These are phyloP conservation scores for Leucoagaricus sp. DNA, from an alignment of 1,284 basidiomycete species.

Conservation along the genomic window DNA sequence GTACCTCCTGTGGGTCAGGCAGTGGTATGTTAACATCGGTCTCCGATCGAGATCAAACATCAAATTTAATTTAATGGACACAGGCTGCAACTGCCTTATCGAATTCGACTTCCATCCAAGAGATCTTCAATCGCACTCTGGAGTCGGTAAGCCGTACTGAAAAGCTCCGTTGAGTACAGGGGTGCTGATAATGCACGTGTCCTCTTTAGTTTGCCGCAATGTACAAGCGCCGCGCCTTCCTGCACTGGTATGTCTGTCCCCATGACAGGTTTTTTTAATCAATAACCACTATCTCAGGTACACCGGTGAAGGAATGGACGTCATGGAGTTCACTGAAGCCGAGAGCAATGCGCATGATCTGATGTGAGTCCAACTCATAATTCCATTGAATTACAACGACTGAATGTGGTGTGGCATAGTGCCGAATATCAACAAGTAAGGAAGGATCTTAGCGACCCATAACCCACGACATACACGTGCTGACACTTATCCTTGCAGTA, in stretches of 20 bases:
- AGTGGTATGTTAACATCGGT: slow-evolving; percentile 44
- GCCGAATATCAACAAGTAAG: slow-evolving; percentile 72
- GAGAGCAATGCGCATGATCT: slow-evolving; percentile 83
- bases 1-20: slow-evolving; percentile 83
- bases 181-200: not conserved
- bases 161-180: not conserved
- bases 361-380: slow-evolving; percentile 51
- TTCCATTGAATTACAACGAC: slow-evolving; percentile 16
- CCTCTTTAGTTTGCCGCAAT: slow-evolving; percentile 71
- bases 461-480: not conserved
- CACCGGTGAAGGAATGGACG: slow-evolving; percentile 89
- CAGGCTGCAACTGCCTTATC: slow-evolving; percentile 78
- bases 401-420: slow-evolving; percentile 32
- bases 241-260: slow-evolving; percentile 69
- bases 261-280: not conserved
- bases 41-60: not conserved
- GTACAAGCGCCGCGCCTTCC: slow-evolving; percentile 84
- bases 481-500: slow-evolving; percentile 41
- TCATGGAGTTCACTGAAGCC: slow-evolving; percentile 91
- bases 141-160: slow-evolving; percentile 53
- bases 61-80: not conserved
- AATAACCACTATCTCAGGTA: slow-evolving; percentile 44
- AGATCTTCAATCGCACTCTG: slow-evolving; percentile 84
- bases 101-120: slow-evolving; percentile 89
- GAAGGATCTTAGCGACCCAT: not conserved